These are phyloP conservation scores for Erythrobasidium hasegawianum DNA, from an alignment of 1,284 basidiomycete species.

Conservation along the genomic window DNA sequence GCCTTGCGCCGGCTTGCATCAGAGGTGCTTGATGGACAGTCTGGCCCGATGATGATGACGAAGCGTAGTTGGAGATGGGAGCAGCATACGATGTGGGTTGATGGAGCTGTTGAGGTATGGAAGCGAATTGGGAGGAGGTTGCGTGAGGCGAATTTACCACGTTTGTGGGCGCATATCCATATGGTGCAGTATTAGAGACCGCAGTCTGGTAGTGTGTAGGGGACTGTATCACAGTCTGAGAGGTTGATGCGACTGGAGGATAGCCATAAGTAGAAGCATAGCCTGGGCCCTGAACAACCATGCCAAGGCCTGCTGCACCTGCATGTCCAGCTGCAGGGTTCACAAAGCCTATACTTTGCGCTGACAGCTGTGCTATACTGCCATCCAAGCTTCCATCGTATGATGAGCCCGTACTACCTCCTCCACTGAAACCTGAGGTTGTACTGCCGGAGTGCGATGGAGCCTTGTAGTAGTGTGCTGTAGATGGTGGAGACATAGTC, in stretches of 20 bases:
- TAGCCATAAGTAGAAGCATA: background rate
- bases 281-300: conserved; percentile 17
- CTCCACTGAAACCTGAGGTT: conserved; percentile 18
- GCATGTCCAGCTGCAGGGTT: background rate
- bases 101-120: too few species aligned
- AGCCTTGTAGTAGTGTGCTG: background rate
- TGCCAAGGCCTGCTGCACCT: conserved; percentile 5
- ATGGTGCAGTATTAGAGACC: background rate
- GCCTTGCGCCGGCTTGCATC: conserved; percentile 2
- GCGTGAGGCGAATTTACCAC: too few species aligned
- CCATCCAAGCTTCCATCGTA: conserved; percentile 17
- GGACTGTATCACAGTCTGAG: background rate
- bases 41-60: conserved; percentile 13
- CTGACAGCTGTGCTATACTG: background rate
- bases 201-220: background rate
- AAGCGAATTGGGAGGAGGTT: too few species aligned
- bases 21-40: conserved; percentile 8
- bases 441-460: conserved; percentile 23
- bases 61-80: background rate
- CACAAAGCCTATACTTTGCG: background rate
- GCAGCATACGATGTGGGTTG: background rate
- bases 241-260: background rate
- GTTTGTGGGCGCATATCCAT: background rate
- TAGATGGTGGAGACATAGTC: background rate
- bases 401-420: conserved; percentile 9